phyloP scores from a whole-genome alignment of 257 asterid species.

The Ilex asprella region DNA sequence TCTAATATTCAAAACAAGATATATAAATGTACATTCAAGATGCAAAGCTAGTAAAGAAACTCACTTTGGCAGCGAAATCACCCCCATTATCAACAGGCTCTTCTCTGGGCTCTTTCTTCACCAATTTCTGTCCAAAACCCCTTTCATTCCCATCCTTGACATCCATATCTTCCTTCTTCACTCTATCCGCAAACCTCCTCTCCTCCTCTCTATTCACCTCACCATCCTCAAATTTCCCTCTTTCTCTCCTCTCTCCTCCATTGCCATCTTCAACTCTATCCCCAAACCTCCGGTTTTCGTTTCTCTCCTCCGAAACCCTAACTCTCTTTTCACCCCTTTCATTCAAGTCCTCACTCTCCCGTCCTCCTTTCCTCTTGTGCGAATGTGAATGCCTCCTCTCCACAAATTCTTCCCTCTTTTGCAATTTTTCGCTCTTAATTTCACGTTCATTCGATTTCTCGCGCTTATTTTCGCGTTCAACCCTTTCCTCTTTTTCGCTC shows the following conservation, averaged over 20 bases:
- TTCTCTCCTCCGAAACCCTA: conserved; percentile 49
- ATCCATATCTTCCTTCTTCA: conserved; percentile 18
- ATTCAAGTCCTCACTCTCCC: conserved; percentile 49
- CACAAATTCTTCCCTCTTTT: conserved; percentile 18
- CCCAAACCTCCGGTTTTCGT: conserved; percentile 6
- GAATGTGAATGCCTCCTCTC: conserved; percentile 36
- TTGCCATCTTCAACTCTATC: conserved; percentile 10
- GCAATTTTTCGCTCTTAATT: conserved; percentile 21
- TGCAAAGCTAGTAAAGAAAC: conserved; percentile 11
- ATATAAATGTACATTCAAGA: not conserved
- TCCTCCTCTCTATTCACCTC: conserved; percentile 15
- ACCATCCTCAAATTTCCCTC: conserved; percentile 18
- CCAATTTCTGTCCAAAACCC: conserved; percentile 19
- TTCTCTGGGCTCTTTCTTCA: conserved; percentile 24
- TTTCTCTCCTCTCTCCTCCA: conserved; percentile 16
- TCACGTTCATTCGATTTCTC: conserved; percentile 8
- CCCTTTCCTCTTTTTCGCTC: no score
- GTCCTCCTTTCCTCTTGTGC: conserved; percentile 63
- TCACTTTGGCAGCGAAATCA: conserved; percentile 51
- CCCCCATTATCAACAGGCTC: conserved; percentile 23
- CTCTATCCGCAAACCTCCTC: conserved; percentile 52
- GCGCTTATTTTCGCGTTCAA: not conserved
- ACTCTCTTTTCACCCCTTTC: conserved; percentile 42
- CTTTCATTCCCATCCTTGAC: conserved; percentile 12
- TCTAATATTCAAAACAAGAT: not conserved